Evolutionary conservation across 495 filamentous ascomycete genomes (phyloP).

Genomic region (Ascobolus immersus): DNA sequence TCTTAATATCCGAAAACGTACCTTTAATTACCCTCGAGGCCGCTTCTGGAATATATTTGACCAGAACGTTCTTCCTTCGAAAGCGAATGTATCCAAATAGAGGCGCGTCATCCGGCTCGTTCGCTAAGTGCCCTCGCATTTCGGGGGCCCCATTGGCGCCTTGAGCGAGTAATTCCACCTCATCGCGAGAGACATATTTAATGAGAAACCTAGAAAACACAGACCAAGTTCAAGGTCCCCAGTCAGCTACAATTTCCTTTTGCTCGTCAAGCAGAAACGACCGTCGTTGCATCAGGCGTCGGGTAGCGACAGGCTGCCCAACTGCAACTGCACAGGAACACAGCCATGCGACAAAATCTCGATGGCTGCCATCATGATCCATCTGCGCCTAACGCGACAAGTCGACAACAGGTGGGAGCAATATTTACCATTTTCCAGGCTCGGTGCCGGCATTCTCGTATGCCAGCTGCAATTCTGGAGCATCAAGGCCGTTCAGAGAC

Average conservation of each 20-base stretch:
- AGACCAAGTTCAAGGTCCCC: slow-evolving; percentile 1
- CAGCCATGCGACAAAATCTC: no score
- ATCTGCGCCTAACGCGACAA: no score
- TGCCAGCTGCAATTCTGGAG: slow-evolving; percentile 52
- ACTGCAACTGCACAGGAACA: not conserved
- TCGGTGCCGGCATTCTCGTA: slow-evolving; percentile 57
- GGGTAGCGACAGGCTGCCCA: slow-evolving; percentile 4
- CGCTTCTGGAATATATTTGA: slow-evolving; percentile 78
- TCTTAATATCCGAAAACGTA: slow-evolving; percentile 19
- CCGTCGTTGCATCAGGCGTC: slow-evolving; percentile 1
- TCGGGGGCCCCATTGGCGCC: slow-evolving; percentile 71
- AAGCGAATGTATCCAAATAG: slow-evolving; percentile 83
- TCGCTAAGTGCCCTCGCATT: slow-evolving; percentile 46
- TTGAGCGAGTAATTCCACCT: slow-evolving; percentile 49
- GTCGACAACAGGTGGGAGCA: no score
- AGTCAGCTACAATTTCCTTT: not conserved
- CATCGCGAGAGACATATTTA: slow-evolving; percentile 73
- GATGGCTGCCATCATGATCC: no score
- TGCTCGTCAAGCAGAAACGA: slow-evolving; percentile 1
- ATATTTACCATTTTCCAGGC: slow-evolving; percentile 77
- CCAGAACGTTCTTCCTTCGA: slow-evolving; percentile 63
- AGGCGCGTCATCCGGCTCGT: slow-evolving; percentile 60
- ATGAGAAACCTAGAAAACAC: slow-evolving; percentile 54
- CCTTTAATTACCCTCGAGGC: slow-evolving; percentile 79
- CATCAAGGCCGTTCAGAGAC: slow-evolving; percentile 95